Percentiles rank a stretch among this genome's conserved stretches.
Evolutionary conservation across 208 protist genomes (phyloP).

Genomic region (Leishmania arabica): DNA sequence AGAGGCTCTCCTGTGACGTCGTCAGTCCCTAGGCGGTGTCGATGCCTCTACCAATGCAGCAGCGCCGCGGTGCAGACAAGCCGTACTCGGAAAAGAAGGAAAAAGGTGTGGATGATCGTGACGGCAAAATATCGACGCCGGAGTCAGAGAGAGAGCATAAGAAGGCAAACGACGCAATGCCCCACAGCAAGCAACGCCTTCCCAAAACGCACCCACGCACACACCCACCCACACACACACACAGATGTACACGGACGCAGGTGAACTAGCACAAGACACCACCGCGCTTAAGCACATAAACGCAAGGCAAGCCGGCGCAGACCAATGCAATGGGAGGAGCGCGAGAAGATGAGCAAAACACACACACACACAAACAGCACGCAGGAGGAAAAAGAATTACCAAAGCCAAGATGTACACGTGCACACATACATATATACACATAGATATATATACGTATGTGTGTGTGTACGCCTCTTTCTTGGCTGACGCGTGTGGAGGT

Average conservation of each 20-base stretch:
- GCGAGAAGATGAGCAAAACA: neutral
- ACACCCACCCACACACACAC: neutral
- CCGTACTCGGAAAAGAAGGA: neutral
- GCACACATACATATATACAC: neutral
- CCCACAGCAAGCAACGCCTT: neutral
- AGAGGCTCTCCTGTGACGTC: neutral
- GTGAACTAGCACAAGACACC: neutral
- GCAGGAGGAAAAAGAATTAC: neutral
- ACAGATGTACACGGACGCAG: neutral
- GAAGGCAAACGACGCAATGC: neutral
- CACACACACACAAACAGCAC: neutral
- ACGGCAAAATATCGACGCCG: neutral
- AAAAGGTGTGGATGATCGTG: neutral
- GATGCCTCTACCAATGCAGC: neutral
- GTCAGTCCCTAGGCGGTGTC: neutral
- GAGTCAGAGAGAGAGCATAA: neutral
- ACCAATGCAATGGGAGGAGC: neutral
- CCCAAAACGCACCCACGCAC: neutral
- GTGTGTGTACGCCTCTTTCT: neutral
- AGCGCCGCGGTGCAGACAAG: neutral
- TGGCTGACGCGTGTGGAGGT: neutral
- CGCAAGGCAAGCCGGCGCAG: neutral
- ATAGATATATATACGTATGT: neutral
- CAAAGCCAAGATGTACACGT: neutral
- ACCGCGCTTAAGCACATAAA: neutral